Percentiles rank a stretch among this genome's conserved stretches.
Conservation (phyloP, 139 green algal genomes). For the Nannochloris sp. region DNA sequence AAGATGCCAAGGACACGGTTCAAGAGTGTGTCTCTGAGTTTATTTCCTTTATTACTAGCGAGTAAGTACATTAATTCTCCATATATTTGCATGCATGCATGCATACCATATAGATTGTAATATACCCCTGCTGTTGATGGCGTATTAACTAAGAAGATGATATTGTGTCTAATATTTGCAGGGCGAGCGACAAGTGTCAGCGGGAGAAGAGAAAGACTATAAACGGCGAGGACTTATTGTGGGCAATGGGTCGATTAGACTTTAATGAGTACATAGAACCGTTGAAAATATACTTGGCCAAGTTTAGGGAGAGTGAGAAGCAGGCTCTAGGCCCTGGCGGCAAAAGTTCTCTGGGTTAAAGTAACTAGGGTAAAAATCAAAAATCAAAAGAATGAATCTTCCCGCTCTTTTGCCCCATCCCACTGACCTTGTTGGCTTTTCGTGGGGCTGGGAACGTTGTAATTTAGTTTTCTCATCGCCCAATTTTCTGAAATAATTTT, state of each 20-base stretch:
- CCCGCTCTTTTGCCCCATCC: background rate
- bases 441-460: background rate
- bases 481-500: background rate
- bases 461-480: background rate
- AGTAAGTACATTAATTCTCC: slow-evolving; percentile 73
- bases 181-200: slow-evolving; percentile 97
- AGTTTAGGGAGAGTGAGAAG: slow-evolving; percentile 81
- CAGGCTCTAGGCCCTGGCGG: background rate
- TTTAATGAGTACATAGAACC: slow-evolving; percentile 98
- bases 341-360: slow-evolving; percentile 3
- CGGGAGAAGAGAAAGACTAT: slow-evolving; percentile 98
- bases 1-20: slow-evolving; percentile 98
- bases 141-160: too few species aligned
- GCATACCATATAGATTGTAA: too few species aligned
- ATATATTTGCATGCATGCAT: too few species aligned
- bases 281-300: slow-evolving; percentile 91
- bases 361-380: background rate
- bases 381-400: background rate
- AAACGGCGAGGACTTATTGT: slow-evolving; percentile 97
- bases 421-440: background rate
- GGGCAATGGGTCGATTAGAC: slow-evolving; percentile 93
- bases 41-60: slow-evolving; percentile 98
- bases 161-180: too few species aligned
- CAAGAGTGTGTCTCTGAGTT: slow-evolving; percentile 99
- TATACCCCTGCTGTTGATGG: too few species aligned